Base-by-base conservation (phyloP, 1,139 yeast genomes). In the Debaryomyces sp. region DNA sequence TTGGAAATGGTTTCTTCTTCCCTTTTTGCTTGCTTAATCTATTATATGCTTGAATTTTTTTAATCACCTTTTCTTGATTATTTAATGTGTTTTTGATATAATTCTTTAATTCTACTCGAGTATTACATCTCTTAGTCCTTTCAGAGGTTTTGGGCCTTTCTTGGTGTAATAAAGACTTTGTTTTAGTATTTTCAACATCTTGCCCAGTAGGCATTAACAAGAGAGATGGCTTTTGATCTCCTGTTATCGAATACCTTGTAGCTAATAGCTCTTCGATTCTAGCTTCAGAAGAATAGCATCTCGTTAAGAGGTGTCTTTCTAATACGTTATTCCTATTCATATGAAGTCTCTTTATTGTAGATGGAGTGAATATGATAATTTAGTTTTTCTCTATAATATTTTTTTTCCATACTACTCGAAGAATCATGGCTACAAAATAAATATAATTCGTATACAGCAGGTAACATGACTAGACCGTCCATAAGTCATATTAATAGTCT, bases 161-260 rank as follows among this genome's bases (percentile, higher is more conserved):
- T 26, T 49, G 48, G 44, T 59, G 64, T 15, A 62, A 51, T 35
- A 62, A 45, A 6, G 67, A 58, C 36, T 60, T 56, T 17, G 59
- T 48, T 44, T 55, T 61, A 39, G 54, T 29, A 24, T 50, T 53
- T 33, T 54, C 55, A 32, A 54, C 32, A 43, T 59, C 58, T 38
- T 52, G 51, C 36, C 70, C 71, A 0, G 85, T 77, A 4, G 84
- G 77, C 15, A 67, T 66, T 44, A 84, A 63, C 13, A 78, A 66
- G 41, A 86, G 62, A 38, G 73, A 70, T 21, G 89, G 87, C 62
- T 83, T 85, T 58, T 84, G 89, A 30, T 73, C 73, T 2, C 89
- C 89, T 0, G 69, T 63, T 13, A 64, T 51, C 0, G 88, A 80
- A 63, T 86, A 87, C 44, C 94, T 64, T 6, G 77, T 67, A 35